Conservation (phyloP, 441 rosid genomes). For the Metrosideros polymorpha region DNA sequence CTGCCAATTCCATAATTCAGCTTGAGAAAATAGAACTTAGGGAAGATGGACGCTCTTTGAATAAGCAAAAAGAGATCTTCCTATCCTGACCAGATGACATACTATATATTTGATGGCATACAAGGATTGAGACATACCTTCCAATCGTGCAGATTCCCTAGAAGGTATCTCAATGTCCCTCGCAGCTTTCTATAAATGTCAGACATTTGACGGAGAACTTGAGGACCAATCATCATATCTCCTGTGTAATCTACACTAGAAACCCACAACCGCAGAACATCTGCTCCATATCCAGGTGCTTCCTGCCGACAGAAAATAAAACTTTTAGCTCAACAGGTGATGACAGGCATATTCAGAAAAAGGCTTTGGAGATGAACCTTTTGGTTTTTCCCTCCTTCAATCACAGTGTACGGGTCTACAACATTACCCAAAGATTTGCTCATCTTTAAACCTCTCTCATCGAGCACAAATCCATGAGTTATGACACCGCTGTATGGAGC, state of each 20-base stretch:
- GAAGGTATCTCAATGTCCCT: constrained; percentile 88
- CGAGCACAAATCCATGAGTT: constrained; percentile 98
- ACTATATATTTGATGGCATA: not conserved
- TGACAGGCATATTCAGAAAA: not conserved
- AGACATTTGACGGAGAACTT: constrained; percentile 87
- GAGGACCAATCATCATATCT: constrained; percentile 87
- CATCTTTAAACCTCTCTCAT: constrained; percentile 97
- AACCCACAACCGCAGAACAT: constrained; percentile 97
- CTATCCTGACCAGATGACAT: not conserved
- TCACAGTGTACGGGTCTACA: constrained; percentile 74
- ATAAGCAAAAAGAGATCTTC: not conserved
- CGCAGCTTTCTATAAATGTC: constrained; percentile 91
- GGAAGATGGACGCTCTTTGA: not conserved
- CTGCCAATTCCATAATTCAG: constrained; percentile 31
- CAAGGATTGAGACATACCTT: constrained; percentile 37
- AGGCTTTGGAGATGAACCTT: constrained; percentile 39
- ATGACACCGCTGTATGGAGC: constrained; percentile 86
- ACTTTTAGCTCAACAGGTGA: not conserved
- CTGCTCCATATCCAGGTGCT: constrained; percentile 94
- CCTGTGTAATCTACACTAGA: constrained; percentile 95
- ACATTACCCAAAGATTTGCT: constrained; percentile 97
- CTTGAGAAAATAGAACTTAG: not conserved
- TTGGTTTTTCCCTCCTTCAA: constrained; percentile 82
- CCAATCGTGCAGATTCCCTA: constrained; percentile 98
- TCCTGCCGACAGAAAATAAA: constrained; percentile 47